Conservation (phyloP, 805 yeast genomes). For the Torulaspora quercuum region DNA sequence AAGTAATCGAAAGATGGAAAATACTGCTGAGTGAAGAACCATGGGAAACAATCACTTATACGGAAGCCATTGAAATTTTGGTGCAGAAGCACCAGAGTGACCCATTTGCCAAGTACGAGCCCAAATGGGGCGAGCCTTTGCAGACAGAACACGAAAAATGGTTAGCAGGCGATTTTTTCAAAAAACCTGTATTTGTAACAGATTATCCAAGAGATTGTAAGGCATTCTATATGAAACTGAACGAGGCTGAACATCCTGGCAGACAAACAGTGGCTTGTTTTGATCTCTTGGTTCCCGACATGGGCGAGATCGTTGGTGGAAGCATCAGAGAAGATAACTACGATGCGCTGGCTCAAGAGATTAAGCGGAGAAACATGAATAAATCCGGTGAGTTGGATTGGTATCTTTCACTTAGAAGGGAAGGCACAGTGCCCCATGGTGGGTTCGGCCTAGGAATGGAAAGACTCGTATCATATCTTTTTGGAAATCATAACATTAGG, state of each 20-base stretch:
- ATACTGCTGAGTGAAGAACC: slow-evolving; percentile 40
- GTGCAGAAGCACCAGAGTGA: slow-evolving; percentile 32
- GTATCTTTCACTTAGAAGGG: slow-evolving; percentile 70
- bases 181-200: slow-evolving; percentile 81
- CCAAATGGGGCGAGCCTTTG: slow-evolving; percentile 69
- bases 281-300: slow-evolving; percentile 82
- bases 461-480: slow-evolving; percentile 68
- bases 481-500: slow-evolving; percentile 72
- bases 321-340: slow-evolving; percentile 79
- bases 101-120: slow-evolving; percentile 42
- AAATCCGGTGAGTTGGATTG: slow-evolving; percentile 57
- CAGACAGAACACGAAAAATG: slow-evolving; percentile 89
- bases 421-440: slow-evolving; percentile 90
- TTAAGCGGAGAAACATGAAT: slow-evolving; percentile 56
- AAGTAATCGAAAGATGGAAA: slow-evolving; percentile 56
- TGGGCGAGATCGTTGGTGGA: slow-evolving; percentile 95
- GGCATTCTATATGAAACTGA: slow-evolving; percentile 86
- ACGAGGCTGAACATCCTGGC: slow-evolving; percentile 35
- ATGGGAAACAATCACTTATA: slow-evolving; percentile 74
- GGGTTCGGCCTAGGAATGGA: slow-evolving; percentile 97
- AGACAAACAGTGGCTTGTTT: slow-evolving; percentile 77
- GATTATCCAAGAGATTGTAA: slow-evolving; percentile 77
- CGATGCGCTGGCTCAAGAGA: slow-evolving; percentile 45
- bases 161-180: slow-evolving; percentile 66
- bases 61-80: slow-evolving; percentile 64